Evolutionary conservation across 2,329 filamentous ascomycete genomes (phyloP), one percentile per base, ranked within the genome.

Genomic region (Fusarium newnesense): DNA sequence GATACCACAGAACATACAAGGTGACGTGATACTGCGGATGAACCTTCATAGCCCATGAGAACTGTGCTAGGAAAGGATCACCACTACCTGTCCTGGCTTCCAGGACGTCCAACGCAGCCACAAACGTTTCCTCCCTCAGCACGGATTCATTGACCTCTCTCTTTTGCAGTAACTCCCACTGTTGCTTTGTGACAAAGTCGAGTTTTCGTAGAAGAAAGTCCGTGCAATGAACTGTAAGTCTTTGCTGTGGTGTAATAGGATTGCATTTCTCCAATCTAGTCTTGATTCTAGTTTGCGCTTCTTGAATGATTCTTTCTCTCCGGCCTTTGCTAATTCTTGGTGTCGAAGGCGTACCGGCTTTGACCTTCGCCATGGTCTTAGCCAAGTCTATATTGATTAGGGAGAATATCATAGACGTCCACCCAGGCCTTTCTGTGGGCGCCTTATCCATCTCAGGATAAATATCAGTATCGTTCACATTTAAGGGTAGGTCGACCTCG

Each of bases 141-240:
- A 56, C 9, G 0, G 7, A 30, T 9, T n/a, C 24, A 18, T 13
- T n/a, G 5, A 32, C 52, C 6, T 18, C 12, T 13, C 12, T 24
- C 1, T 36, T 21, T 5, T 26, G 28, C 4, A 19, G 32, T 5
- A 42, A 28, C 18, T n/a, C 12, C 37, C 37, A 43, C 5, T 61
- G 58, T 34, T 61, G 58, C 4, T 18, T 56, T n/a, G 58, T 56
- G 30, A 56, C 40, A 7, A 61, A 61, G 15, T 56, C 47, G 30
- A 61, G 58, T 19, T 61, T 61, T 6, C 40, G 37, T 9, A 61
- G 30, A 6, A 61, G 47, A 26, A 24, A 61, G 10, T 56, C 10
- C 5, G 47, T n/a, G 26, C 58, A 61, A 24, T 61, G 58, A 10
- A 30, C 37, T 1, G 58, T 61, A 15, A 61, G 47, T 28, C 58